phyloP scores from a whole-genome alignment of 148 eudicot species.

The Limonium bicolor region DNA sequence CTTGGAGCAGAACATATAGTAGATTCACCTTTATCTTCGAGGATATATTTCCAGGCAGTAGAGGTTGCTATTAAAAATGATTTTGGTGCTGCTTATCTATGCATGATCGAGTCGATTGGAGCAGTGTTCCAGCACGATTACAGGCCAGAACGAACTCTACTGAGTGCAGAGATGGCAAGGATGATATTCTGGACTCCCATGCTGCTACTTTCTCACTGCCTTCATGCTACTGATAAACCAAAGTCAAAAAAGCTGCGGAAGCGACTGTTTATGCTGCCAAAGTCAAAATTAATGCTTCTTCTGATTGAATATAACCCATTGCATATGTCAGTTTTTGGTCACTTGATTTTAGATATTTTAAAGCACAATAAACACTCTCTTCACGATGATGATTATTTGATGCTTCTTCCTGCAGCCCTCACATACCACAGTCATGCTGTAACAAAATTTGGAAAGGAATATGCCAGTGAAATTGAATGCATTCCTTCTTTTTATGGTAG shows the following conservation, averaged over 20 bases:
- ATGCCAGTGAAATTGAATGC: constrained; percentile 10
- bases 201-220: constrained; percentile 37
- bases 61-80: constrained; percentile 27
- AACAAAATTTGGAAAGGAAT: constrained; percentile 20
- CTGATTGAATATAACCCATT: constrained; percentile 53
- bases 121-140: constrained; percentile 18
- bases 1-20: too few species aligned
- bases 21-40: too few species aligned
- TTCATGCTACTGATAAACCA: constrained; percentile 22
- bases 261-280: too few species aligned
- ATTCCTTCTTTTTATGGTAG: constrained; percentile 33
- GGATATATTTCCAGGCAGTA: constrained; percentile 35
- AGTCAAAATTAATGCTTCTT: constrained; percentile 43
- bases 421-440: constrained; percentile 29
- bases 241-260: constrained; percentile 53
- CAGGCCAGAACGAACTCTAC: constrained; percentile 19
- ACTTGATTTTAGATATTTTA: constrained; percentile 29
- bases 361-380: constrained; percentile 11
- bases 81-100: constrained; percentile 40
- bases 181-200: constrained; percentile 42
- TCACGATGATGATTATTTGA: constrained; percentile 40
- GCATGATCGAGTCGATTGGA: constrained; percentile 63
- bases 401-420: constrained; percentile 64
- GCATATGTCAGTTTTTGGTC: constrained; percentile 59
- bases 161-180: constrained; percentile 37